Evolutionary conservation across 1,284 basidiomycete genomes (phyloP).

Genomic region (Waitea zeae): DNA sequence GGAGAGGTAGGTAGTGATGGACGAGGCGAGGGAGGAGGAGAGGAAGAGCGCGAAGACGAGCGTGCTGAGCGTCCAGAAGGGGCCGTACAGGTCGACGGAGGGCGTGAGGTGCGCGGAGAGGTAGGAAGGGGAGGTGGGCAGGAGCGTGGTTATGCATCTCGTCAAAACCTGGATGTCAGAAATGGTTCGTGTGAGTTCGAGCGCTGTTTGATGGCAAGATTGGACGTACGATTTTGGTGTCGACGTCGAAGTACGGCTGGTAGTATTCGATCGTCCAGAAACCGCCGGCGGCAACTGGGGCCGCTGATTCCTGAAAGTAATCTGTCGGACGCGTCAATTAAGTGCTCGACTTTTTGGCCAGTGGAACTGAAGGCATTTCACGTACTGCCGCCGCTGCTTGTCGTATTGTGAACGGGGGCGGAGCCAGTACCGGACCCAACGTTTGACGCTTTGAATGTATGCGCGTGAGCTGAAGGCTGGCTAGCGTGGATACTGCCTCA

Average conservation of each 20-base stretch:
- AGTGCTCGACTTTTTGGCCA: conserved; percentile 12
- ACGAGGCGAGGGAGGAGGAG: conserved; percentile 76
- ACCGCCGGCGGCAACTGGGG: conserved; percentile 16
- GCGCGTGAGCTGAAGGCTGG: conserved; percentile 3
- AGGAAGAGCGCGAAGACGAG: conserved; percentile 84
- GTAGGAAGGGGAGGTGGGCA: conserved; percentile 41
- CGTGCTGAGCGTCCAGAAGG: conserved; percentile 92
- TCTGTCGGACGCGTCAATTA: conserved; percentile 21
- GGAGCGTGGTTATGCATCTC: conserved; percentile 56
- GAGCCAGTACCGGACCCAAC: background rate
- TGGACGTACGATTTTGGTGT: conserved; percentile 44
- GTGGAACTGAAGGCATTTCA: too few species aligned
- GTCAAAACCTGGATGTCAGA: conserved; percentile 30
- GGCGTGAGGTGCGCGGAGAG: conserved; percentile 46
- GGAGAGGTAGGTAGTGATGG: conserved; percentile 69
- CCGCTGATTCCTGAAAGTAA: background rate
- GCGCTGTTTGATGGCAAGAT: conserved; percentile 1
- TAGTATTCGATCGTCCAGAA: conserved; percentile 72
- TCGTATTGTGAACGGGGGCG: conserved; percentile 12
- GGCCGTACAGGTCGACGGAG: conserved; percentile 64
- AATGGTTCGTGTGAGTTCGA: too few species aligned
- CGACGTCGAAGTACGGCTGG: conserved; percentile 67
- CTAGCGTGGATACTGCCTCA: conserved; percentile 8
- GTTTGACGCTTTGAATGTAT: background rate
- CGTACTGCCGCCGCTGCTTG: background rate